Percentiles rank a stretch among this genome's conserved stretches.
These are phyloP conservation scores for Vaccinium vitisidaea DNA, from an alignment of 148 eudicot species.

Conservation along the genomic window DNA sequence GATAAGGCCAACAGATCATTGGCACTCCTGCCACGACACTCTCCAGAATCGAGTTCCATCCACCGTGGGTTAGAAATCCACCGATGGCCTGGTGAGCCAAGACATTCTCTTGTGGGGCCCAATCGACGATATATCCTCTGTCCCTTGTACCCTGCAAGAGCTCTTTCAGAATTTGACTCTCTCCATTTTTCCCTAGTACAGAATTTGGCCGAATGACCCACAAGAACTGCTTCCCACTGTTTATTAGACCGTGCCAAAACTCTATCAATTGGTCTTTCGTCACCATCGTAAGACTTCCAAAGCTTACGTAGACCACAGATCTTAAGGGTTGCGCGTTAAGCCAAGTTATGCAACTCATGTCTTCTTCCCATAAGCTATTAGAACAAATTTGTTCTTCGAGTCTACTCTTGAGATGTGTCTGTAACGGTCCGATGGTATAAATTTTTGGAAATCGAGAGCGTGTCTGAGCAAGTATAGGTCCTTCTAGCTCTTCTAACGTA, in stretches of 20 bases:
- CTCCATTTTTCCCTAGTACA: background rate
- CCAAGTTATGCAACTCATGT: conserved; percentile 6
- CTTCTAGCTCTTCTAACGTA: conserved; percentile 15
- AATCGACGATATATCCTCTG: conserved; percentile 21
- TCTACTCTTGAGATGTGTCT: conserved; percentile 10
- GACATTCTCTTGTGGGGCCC: conserved; percentile 42
- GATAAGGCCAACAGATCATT: conserved; percentile 11
- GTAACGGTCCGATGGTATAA: conserved; percentile 18
- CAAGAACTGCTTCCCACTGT: conserved; percentile 1
- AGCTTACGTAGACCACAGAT: background rate
- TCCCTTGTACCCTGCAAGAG: background rate
- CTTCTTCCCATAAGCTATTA: background rate
- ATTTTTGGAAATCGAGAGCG: background rate
- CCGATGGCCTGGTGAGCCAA: conserved; percentile 7
- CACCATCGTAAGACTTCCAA: background rate
- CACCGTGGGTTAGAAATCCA: background rate
- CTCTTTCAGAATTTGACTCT: background rate
- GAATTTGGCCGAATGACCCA: conserved; percentile 2
- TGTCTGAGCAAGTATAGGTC: conserved; percentile 7
- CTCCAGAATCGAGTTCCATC: conserved; percentile 1
- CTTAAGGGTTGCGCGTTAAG: background rate
- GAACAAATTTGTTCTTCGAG: background rate
- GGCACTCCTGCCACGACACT: background rate
- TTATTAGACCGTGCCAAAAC: background rate
- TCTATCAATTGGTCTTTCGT: background rate